A percentile compares a stretch with the other conserved stretches of the same genome.
These are phyloP conservation scores for Singerocomus inundabilis DNA, from an alignment of 1,284 basidiomycete genomes.

Conservation along the genomic window DNA sequence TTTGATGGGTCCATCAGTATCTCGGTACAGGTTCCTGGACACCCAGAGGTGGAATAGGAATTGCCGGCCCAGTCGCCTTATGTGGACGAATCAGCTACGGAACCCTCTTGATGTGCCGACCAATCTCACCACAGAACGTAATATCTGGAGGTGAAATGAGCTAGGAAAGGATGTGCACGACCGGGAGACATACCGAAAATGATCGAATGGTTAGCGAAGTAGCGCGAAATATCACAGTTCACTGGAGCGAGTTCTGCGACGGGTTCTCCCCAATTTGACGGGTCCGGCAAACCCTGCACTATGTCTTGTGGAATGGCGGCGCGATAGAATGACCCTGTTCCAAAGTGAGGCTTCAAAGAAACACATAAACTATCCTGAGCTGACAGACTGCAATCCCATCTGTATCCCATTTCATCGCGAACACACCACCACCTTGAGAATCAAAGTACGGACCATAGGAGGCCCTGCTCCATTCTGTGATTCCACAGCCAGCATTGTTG, in stretches of 20 bases:
- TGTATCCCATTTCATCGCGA: slow-evolving; percentile 61
- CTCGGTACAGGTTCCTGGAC: slow-evolving; percentile 69
- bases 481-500: slow-evolving; percentile 54
- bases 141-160: slow-evolving; percentile 53
- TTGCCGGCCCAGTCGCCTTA: slow-evolving; percentile 81
- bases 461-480: slow-evolving; percentile 54
- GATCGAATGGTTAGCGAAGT: slow-evolving; percentile 63
- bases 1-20: slow-evolving; percentile 66
- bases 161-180: slow-evolving; percentile 3
- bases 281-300: slow-evolving; percentile 41
- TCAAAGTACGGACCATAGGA: slow-evolving; percentile 62
- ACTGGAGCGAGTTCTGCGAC: slow-evolving; percentile 45
- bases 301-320: slow-evolving; percentile 57
- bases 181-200: slow-evolving; percentile 47
- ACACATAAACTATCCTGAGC: slow-evolving; percentile 21
- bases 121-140: slow-evolving; percentile 66
- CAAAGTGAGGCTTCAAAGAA: slow-evolving; percentile 9
- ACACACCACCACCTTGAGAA: slow-evolving; percentile 57
- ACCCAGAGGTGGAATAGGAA: slow-evolving; percentile 67
- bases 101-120: neutral
- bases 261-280: slow-evolving; percentile 51
- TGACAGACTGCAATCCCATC: slow-evolving; percentile 56
- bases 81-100: slow-evolving; percentile 10
- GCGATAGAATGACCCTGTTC: slow-evolving; percentile 60
- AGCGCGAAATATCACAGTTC: slow-evolving; percentile 46